Evolutionary conservation across 2,329 filamentous ascomycete species (phyloP), one percentile per base, ranked within the genome.

Genomic region (Paracorniculantispora psalliotae): DNA sequence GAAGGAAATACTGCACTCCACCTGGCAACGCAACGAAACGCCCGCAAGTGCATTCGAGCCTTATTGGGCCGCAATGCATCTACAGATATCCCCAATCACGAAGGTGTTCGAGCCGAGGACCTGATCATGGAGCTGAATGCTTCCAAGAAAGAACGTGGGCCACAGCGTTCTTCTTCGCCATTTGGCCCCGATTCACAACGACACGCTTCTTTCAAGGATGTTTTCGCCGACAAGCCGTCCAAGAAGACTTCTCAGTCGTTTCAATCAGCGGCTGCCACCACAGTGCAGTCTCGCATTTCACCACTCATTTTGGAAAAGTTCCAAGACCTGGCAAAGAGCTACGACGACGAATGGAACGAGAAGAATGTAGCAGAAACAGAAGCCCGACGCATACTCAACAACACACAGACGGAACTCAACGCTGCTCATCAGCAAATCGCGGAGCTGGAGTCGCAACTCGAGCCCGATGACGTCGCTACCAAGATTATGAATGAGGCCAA

Each of bases 1-100:
- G 87, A 92, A 43, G 93, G 93, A 43, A 96, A 99, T 71, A 97
- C 94, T 0, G 92, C 94, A 3, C 73, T 88, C 54, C 86, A 88
- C 61, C 76, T 89, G 8, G 85, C 86, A 0, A 91, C 93, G 10
- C 87, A 92, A 68, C 88, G 91, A 59, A 91, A 92, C 59, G 91
- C 93, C 19, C 87, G 92, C 47, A 96, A 97, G 66, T 96, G 92
- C 64, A 88, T 96, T 59, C 89, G 94, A 75, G 80, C 87, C 77
- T 73, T 91, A 77, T 73, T 92, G 71, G 86, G 86, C 35, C 88
- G 93, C 53, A 91, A 92, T 61, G 92, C 92, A 3, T 85, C 87
- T 2, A 89, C 91, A 0, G 87, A 96, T 67, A 88, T 97, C 57
- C 81, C 85, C 21, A 99, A 97, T 70, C 79, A 85, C 56, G 85